Evolutionary conservation across 2,329 filamentous ascomycete species (phyloP), one percentile per base, ranked within the genome.

Genomic region (Colletotrichum lentis): DNA sequence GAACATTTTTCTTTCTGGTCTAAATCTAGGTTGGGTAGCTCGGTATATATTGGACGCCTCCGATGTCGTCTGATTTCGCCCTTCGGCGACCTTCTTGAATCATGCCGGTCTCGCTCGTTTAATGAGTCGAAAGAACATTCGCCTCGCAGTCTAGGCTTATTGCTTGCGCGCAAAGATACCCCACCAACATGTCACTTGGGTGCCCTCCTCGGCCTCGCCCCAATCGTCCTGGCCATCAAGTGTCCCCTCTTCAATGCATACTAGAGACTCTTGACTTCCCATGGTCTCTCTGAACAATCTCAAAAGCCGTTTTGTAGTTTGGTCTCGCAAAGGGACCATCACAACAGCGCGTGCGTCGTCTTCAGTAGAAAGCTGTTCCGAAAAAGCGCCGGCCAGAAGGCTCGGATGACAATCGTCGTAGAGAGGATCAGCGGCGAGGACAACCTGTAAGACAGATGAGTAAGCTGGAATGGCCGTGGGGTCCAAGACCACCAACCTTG

Each of bases 341-440:
- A 96, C 81, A 12, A 97, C 83, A 1, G 91, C 90, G 43, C 91
- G 85, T 2, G 92, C 87, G 35, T 85, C 80, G 0, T 77, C 64
- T 3, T 82, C 82, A 16, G 82, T 78, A 10, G 84, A 84, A 12
- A 97, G 82, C 79, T 94, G 93, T 46, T 85, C 80, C 11, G 83
- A 79, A 52, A 98, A 89, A 16, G 92, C 90, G 16, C 88, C 83
- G 0, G 90, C 88, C 24, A 98, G 85, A 74, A 96, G 86, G 3
- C 77, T 79, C 0, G 95, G 93, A 75, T 98, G 96, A 4, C 91
- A 86, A 56, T 94, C 86, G 53, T 94, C 93, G 78, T 98, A 98
- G 22, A 99, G 82, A 0, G 93, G 87, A 77, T 99, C 96, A 3
- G 95, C 93, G 2, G 89, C 93, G 3, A 99, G 84, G 50, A 98